These are phyloP conservation scores for Melanopsichium pennsylvanicum DNA, from an alignment of 1,284 basidiomycete species.

Conservation along the genomic window DNA sequence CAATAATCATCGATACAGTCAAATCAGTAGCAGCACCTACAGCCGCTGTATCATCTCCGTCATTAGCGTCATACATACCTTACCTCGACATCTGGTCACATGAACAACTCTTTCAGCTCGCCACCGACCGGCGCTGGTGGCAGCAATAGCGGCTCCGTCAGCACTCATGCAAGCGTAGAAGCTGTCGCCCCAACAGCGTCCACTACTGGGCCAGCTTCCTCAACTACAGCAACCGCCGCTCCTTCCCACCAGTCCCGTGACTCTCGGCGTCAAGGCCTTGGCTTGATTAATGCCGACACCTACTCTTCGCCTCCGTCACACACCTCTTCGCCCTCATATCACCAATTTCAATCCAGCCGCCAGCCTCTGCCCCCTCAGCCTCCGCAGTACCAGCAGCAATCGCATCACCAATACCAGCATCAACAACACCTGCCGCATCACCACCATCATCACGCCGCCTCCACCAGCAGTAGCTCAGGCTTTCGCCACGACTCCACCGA, in stretches of 20 bases:
- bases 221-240: constrained; percentile 4
- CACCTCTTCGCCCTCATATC: constrained; percentile 10
- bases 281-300: constrained; percentile 18
- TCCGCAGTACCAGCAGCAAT: constrained; percentile 1
- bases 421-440: not conserved
- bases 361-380: not conserved
- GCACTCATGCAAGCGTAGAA: constrained; percentile 25
- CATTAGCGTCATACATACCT: not conserved
- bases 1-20: not conserved
- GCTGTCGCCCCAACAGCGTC: constrained; percentile 7
- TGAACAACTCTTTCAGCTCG: constrained; percentile 6
- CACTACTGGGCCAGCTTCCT: constrained; percentile 3
- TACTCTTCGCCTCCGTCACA: constrained; percentile 20
- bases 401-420: constrained; percentile 1
- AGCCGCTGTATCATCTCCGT: not conserved
- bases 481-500: constrained; percentile 25
- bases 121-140: constrained; percentile 6
- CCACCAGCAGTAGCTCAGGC: constrained; percentile 26
- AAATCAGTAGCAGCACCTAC: not conserved
- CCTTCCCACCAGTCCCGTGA: constrained; percentile 12
- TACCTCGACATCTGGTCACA: not conserved
- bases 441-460: constrained; percentile 18
- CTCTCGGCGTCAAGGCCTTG: constrained; percentile 19
- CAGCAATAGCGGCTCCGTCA: constrained; percentile 13
- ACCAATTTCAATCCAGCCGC: constrained; percentile 4